Evolutionary conservation across 2,329 filamentous ascomycete species (phyloP).

Genomic region (Aspergillus sp.): DNA sequence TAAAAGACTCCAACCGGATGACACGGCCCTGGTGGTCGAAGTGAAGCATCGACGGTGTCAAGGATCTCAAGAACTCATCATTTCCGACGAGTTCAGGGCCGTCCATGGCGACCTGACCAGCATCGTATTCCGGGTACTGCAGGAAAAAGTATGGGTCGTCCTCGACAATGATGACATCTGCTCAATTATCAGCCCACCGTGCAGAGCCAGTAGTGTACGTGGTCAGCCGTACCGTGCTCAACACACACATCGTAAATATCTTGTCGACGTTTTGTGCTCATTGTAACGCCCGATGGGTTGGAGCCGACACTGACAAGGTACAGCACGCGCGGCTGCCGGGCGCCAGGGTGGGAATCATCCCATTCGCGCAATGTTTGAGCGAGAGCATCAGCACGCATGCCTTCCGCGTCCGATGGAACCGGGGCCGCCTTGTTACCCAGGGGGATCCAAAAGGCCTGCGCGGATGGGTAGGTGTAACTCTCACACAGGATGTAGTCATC

Average conservation of each 20-base stretch:
- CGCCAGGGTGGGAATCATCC: not conserved
- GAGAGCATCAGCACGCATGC: not conserved
- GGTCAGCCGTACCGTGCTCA: not conserved
- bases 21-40: not conserved
- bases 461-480: not conserved
- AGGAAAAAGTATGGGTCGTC: not conserved
- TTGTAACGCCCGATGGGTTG: not conserved
- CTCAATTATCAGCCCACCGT: not conserved
- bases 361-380: not conserved
- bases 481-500: not conserved
- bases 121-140: not conserved
- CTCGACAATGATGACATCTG: not conserved
- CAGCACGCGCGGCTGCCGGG: not conserved
- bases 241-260: not conserved
- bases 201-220: not conserved
- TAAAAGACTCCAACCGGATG: not conserved
- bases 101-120: not conserved
- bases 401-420: not conserved
- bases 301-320: not conserved
- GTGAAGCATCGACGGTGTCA: not conserved
- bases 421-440: not conserved
- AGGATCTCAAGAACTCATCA: not conserved
- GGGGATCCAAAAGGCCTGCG: not conserved
- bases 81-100: not conserved
- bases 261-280: not conserved